Conservation (phyloP, 148 eudicot genomes). For the Nepenthes gracilis region DNA sequence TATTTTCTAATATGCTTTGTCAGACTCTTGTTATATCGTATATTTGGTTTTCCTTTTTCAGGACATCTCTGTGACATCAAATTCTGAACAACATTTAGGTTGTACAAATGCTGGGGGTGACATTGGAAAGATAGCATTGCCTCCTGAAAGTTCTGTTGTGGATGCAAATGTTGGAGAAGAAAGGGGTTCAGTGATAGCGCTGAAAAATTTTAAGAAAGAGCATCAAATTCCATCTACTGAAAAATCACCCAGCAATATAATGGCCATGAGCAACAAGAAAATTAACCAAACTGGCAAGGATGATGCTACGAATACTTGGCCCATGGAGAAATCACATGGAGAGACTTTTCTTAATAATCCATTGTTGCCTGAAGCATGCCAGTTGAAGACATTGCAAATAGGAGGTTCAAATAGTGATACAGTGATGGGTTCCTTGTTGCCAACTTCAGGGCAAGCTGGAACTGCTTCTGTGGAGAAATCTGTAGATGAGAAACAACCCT, state of each 20-base stretch:
- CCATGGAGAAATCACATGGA: constrained; percentile 18
- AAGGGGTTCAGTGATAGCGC: not conserved
- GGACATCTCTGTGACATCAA: constrained; percentile 23
- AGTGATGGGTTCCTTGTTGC: not conserved
- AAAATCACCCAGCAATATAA: constrained; percentile 8
- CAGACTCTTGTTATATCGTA: not conserved
- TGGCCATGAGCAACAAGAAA: constrained; percentile 9
- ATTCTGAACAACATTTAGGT: constrained; percentile 4
- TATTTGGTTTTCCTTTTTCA: not conserved
- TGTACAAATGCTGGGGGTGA: constrained; percentile 6
- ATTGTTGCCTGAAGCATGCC: constrained; percentile 13
- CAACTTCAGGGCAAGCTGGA: too few species aligned
- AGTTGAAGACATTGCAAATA: constrained; percentile 3
- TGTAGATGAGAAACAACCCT: too few species aligned
- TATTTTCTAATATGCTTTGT: not conserved
- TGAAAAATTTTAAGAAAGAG: constrained; percentile 12
- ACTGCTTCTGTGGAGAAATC: too few species aligned
- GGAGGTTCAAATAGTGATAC: constrained; percentile 7
- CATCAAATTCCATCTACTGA: constrained; percentile 12
- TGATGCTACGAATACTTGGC: not conserved
- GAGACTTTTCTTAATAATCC: constrained; percentile 11
- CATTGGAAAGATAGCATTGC: constrained; percentile 9
- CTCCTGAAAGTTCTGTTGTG: constrained; percentile 1
- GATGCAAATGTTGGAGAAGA: constrained; percentile 6
- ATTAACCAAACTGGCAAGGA: constrained; percentile 6